These are phyloP conservation scores for Tolypocladium inflatum DNA, from an alignment of 2,329 filamentous ascomycete species.

Conservation along the genomic window DNA sequence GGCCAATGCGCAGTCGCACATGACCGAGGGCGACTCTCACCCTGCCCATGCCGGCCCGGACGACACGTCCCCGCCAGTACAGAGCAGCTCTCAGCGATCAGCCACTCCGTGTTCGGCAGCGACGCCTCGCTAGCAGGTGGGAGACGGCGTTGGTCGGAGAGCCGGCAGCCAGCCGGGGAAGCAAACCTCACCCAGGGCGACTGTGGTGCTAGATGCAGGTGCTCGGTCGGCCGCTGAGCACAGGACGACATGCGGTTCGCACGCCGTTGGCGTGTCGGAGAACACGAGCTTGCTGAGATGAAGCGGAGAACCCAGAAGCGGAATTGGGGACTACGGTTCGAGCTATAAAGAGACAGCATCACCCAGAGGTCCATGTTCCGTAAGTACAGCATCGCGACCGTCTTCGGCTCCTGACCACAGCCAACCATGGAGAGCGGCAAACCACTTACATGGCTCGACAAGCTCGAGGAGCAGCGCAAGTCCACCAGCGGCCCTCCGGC, in stretches of 20 bases:
- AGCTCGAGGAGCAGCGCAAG: conserved; percentile 30
- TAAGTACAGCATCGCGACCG: not conserved
- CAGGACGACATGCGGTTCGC: too few species aligned
- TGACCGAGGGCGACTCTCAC: not conserved
- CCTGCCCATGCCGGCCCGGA: not conserved
- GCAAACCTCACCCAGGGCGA: not conserved
- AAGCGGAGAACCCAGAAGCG: not conserved
- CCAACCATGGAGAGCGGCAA: conserved; percentile 19
- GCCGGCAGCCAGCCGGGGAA: not conserved
- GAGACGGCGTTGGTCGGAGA: not conserved
- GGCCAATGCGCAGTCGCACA: not conserved
- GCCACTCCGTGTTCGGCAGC: not conserved
- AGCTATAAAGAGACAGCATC: not conserved
- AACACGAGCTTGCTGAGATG: not conserved
- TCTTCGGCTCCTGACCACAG: not conserved
- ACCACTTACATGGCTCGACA: conserved; percentile 28
- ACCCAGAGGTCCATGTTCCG: not conserved
- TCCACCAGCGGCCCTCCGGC: not conserved
- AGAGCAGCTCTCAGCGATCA: not conserved
- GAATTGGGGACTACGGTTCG: not conserved
- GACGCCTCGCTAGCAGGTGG: not conserved
- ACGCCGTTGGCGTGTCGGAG: not conserved
- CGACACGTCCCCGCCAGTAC: not conserved
- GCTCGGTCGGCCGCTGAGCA: not conserved
- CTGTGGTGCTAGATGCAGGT: not conserved